Percentiles rank a stretch among this genome's conserved stretches.
Evolutionary conservation across 345 rosid species (phyloP).

Genomic region (Leavenworthia alabamica): DNA sequence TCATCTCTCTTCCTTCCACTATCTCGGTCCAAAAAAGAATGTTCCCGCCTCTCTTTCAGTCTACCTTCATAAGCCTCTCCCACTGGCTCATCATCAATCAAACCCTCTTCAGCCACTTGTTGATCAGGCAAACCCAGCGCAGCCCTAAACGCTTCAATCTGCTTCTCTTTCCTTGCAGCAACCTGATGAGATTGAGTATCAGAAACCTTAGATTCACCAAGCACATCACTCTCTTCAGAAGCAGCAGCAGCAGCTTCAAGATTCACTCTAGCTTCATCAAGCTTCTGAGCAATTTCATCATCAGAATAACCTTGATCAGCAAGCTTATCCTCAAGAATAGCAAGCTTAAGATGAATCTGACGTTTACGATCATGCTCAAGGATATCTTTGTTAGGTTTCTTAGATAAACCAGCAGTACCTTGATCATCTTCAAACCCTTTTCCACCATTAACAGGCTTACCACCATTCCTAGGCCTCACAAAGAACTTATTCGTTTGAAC

Average conservation of each 20-base stretch:
- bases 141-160: slow-evolving; percentile 76
- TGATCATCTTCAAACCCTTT: slow-evolving; percentile 69
- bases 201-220: slow-evolving; percentile 45
- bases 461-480: slow-evolving; percentile 56
- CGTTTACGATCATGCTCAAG: slow-evolving; percentile 92
- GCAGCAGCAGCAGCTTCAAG: slow-evolving; percentile 64
- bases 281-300: slow-evolving; percentile 70
- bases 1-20: slow-evolving; percentile 44
- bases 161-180: slow-evolving; percentile 93
- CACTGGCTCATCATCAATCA: slow-evolving; percentile 33
- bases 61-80: slow-evolving; percentile 18
- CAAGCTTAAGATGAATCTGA: slow-evolving; percentile 86
- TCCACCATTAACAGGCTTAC: slow-evolving; percentile 47
- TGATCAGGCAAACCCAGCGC: slow-evolving; percentile 63
- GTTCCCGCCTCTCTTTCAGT: slow-evolving; percentile 53
- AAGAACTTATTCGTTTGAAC: slow-evolving; percentile 85
- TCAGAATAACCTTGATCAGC: slow-evolving; percentile 74
- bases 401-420: slow-evolving; percentile 79
- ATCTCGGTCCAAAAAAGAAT: slow-evolving; percentile 66
- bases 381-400: slow-evolving; percentile 75
- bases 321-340: slow-evolving; percentile 71
- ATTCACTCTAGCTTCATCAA: slow-evolving; percentile 61
- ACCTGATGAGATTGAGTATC: slow-evolving; percentile 86
- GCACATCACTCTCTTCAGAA: slow-evolving; percentile 31
- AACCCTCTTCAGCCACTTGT: slow-evolving; percentile 34